These are phyloP conservation scores for Colletotrichum sp. DNA, from an alignment of 2,329 filamentous ascomycete species.

Conservation along the genomic window DNA sequence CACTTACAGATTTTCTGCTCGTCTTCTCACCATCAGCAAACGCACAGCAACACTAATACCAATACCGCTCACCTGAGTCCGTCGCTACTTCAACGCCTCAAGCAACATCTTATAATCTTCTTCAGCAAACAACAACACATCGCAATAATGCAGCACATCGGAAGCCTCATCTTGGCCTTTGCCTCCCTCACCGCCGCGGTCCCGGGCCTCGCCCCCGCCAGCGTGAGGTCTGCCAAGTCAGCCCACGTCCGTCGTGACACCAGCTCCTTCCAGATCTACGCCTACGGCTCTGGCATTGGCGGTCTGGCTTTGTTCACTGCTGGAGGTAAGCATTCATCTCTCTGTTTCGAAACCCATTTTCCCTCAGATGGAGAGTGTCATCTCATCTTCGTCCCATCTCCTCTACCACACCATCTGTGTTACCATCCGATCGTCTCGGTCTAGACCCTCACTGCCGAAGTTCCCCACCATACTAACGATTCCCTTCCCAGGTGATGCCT, in stretches of 20 bases:
- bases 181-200: constrained; percentile 3
- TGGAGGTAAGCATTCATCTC: constrained; percentile 21
- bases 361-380: not conserved
- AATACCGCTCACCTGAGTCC: not conserved
- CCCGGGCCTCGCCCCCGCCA: not conserved
- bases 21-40: not conserved
- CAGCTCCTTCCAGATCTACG: constrained; percentile 28
- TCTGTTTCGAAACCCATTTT: not conserved
- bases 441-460: not conserved
- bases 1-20: not conserved
- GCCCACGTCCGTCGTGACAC: not conserved
- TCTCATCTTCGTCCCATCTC: not conserved
- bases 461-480: not conserved
- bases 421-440: not conserved
- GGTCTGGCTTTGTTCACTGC: constrained; percentile 28
- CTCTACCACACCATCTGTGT: not conserved
- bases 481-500: not conserved
- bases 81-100: not conserved
- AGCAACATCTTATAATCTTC: not conserved
- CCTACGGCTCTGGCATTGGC: constrained; percentile 28
- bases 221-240: not conserved
- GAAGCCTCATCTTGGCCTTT: not conserved
- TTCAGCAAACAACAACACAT: not conserved
- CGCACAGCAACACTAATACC: not conserved
- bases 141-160: not conserved